A percentile compares a stretch with the other conserved stretches of the same genome.
These are phyloP conservation scores for Lasiodiplodia hormozganensis DNA, from an alignment of 2,329 filamentous ascomycete genomes.

Conservation along the genomic window DNA sequence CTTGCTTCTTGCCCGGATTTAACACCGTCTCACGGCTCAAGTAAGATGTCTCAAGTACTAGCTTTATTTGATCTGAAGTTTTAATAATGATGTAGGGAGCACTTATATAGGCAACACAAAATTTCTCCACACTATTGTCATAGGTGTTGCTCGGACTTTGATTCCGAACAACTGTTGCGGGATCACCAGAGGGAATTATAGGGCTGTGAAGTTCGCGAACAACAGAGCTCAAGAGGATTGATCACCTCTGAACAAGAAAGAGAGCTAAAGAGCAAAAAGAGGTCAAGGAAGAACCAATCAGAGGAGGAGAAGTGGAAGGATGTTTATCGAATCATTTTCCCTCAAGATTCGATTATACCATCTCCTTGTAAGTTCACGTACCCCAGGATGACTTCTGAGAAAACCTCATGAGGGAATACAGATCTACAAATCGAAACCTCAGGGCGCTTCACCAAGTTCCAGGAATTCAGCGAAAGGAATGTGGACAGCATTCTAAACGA, in stretches of 20 bases:
- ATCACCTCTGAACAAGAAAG: not conserved
- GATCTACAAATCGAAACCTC: not conserved
- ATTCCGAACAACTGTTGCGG: not conserved
- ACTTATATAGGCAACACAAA: not conserved
- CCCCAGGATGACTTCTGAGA: rapidly evolving
- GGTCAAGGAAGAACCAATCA: not conserved
- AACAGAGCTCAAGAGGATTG: not conserved
- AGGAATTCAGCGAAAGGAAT: not conserved
- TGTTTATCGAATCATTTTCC: not conserved
- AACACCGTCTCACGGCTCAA: not conserved
- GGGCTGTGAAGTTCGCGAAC: not conserved
- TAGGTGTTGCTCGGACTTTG: not conserved
- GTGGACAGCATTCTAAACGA: not conserved
- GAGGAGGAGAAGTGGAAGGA: slow-evolving; percentile 2
- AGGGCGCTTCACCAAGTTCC: not conserved
- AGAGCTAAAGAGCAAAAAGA: not conserved
- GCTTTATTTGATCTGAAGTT: not conserved
- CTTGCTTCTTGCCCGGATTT: not conserved
- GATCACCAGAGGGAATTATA: not conserved
- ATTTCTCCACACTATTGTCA: not conserved
- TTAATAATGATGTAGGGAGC: not conserved
- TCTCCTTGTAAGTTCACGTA: not conserved
- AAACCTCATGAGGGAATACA: not conserved
- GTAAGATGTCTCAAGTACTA: too few relatives aligned
- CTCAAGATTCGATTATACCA: not conserved